phyloP scores from a whole-genome alignment of 176 grass and related monocot genomes.

The Typha latifolia region DNA sequence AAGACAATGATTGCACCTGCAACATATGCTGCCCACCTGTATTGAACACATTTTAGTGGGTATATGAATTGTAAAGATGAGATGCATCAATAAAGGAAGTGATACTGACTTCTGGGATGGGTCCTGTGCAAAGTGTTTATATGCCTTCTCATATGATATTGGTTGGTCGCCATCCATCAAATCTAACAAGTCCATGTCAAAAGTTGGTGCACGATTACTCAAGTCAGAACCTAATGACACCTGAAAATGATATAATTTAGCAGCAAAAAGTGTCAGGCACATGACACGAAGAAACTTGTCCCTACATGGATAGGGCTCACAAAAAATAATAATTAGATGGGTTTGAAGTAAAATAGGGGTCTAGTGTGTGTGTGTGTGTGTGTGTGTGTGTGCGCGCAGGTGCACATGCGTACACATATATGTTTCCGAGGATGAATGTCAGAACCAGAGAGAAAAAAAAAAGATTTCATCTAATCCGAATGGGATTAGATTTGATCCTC shows the following conservation, averaged over 20 bases:
- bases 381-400: no score
- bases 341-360: no score
- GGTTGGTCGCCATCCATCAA: constrained; percentile 84
- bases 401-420: no score
- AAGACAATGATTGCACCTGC: constrained; percentile 89
- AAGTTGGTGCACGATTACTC: constrained; percentile 80
- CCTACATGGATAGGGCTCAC: no score
- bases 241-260: constrained; percentile 17
- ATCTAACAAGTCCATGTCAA: constrained; percentile 92
- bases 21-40: constrained; percentile 98
- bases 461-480: no score
- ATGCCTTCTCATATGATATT: constrained; percentile 73
- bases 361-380: no score
- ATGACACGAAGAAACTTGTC: neutral
- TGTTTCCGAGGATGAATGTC: no score
- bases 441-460: no score
- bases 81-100: neutral
- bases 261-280: neutral
- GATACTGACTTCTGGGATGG: constrained; percentile 66
- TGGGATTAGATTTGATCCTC: no score
- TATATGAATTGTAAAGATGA: neutral
- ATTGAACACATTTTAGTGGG: constrained; percentile 6
- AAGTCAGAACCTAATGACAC: constrained; percentile 98
- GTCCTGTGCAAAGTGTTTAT: constrained; percentile 69
- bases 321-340: no score